Percentiles rank a stretch among this genome's conserved stretches.
Evolutionary conservation across 768 basidiomycete genomes (phyloP).

Genomic region (Pleurotus sapidus): DNA sequence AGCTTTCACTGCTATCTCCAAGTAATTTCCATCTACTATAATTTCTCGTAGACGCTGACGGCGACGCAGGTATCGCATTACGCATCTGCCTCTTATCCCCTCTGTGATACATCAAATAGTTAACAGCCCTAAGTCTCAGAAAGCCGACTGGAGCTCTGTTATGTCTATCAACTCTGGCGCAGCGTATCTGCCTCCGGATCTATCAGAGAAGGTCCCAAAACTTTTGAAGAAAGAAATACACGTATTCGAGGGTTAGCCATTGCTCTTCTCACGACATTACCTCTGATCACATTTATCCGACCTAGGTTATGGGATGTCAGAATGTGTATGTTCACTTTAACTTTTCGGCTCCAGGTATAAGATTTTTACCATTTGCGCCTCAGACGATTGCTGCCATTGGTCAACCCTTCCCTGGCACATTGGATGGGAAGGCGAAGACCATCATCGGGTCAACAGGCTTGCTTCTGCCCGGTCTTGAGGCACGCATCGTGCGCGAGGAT

Average conservation of each 20-base stretch:
- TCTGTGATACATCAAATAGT: slow-evolving; percentile 66
- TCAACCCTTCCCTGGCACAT: slow-evolving; percentile 41
- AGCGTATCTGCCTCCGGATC: slow-evolving; percentile 61
- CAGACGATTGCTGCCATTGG: slow-evolving; percentile 55
- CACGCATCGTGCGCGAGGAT: slow-evolving; percentile 56
- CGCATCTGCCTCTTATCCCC: slow-evolving; percentile 51
- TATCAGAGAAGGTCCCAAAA: slow-evolving; percentile 38
- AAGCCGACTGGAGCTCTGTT: slow-evolving; percentile 54
- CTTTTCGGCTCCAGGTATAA: neutral
- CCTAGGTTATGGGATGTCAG: slow-evolving; percentile 71
- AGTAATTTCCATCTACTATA: slow-evolving; percentile 35
- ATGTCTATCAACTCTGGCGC: slow-evolving; percentile 48
- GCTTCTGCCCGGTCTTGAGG: slow-evolving; percentile 63
- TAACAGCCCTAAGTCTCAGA: slow-evolving; percentile 45
- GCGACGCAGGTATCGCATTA: slow-evolving; percentile 48
- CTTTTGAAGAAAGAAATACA: slow-evolving; percentile 30
- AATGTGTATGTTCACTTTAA: slow-evolving; percentile 41
- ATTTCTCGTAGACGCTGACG: neutral
- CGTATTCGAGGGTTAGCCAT: slow-evolving; percentile 43
- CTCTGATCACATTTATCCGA: neutral
- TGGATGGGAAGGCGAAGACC: slow-evolving; percentile 38
- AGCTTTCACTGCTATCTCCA: slow-evolving; percentile 52
- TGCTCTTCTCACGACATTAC: neutral
- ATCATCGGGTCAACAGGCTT: slow-evolving; percentile 51
- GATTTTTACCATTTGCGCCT: neutral